Base-by-base conservation (phyloP, 768 basidiomycete species). In the Leccinum truebloodii region DNA sequence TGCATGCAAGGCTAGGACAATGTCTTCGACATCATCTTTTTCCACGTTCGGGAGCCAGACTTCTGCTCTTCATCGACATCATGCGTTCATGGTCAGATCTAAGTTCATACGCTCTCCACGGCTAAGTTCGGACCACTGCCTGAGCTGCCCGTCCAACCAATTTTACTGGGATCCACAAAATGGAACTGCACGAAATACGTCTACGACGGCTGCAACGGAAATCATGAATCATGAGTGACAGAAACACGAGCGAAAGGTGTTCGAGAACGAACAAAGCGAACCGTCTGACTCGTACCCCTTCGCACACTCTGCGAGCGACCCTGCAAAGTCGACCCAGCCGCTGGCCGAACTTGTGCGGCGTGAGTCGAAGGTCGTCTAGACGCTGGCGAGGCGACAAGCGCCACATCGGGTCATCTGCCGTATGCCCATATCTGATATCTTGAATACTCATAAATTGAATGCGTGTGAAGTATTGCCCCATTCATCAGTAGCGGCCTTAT, bases 61-160 rank as follows among this genome's bases (percentile, higher is more conserved):
- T 32, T 18, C 18, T 28, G 28, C 28, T 28, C 28, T 28, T 28
- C 28, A 28, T 28, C 28, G 28, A 28, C 28, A 28, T 18, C 39
- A 18, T 16, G 16, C 7, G 18, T 39, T 39, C 37, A 28, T 28
- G 28, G 28, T 28, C 28, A 28, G 28, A 28, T 28, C 28, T 28
- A 28, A 28, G 28, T 28, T 28, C 28, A 28, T 28, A 28, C 28
- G 28, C 28, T 28, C 65, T 0, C 3, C 52, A 28, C 67, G 65
- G 41, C 64, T 58, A 44, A 66, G 69, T n/a, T 24, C 55, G 22
- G 6, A 39, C 65, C 60, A 28, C 28, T 28, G 28, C 28, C 28
- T 62, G 52, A 69, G 59, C 37, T 63, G 57, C 14, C 67, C 62
- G 61, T 65, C 62, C 49, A 66, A 26, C 67, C 68, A 66, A 34